Conservation (phyloP, 768 basidiomycete genomes). For the Suillus paluster region DNA sequence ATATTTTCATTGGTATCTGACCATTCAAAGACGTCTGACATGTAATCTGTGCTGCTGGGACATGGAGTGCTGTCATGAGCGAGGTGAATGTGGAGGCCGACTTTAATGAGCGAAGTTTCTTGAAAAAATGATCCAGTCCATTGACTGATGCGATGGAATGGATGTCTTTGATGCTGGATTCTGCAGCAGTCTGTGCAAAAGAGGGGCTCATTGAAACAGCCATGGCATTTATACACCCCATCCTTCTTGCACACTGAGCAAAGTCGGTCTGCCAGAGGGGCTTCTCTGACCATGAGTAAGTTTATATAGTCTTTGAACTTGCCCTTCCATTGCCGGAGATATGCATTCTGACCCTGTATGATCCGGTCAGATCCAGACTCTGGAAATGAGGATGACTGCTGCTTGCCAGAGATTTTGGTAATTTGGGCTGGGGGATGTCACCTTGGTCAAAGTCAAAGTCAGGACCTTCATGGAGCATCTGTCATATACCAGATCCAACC, state of each 20-base stretch:
- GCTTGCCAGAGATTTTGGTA: background rate
- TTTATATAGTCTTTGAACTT: constrained; percentile 2
- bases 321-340: background rate
- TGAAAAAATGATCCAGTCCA: background rate
- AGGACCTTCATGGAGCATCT: background rate
- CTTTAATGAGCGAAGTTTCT: background rate
- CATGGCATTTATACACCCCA: background rate
- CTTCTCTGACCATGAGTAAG: background rate
- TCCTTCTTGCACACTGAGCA: background rate
- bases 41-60: background rate
- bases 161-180: background rate
- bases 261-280: background rate
- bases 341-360: background rate
- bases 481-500: no score
- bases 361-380: background rate
- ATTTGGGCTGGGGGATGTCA: background rate
- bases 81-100: background rate
- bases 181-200: background rate
- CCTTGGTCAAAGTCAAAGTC: background rate
- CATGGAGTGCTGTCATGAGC: background rate
- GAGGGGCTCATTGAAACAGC: background rate
- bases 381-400: background rate
- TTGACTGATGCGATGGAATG: background rate
- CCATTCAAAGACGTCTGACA: background rate
- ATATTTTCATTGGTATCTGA: constrained; percentile 1